Percentiles rank a stretch among this genome's conserved stretches.
Conservation (phyloP, 768 basidiomycete genomes). For the Steccherinum ochraceum region DNA sequence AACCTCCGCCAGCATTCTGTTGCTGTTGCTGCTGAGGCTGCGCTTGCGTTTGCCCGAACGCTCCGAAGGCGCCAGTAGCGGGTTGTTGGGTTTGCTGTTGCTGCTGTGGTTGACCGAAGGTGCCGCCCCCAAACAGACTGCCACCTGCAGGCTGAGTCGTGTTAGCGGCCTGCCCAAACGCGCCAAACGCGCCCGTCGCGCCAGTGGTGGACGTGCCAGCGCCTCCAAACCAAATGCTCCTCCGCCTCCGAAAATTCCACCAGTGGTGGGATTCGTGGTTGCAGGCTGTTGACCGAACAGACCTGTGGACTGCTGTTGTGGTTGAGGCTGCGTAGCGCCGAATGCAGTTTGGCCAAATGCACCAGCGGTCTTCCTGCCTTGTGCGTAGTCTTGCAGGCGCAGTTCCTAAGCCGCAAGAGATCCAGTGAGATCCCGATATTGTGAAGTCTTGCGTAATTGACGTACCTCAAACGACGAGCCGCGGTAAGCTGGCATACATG, state of each 20-base stretch:
- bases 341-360: slow-evolving; percentile 29
- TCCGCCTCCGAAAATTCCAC: slow-evolving; percentile 17
- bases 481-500: slow-evolving; percentile 71
- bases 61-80: slow-evolving; percentile 11
- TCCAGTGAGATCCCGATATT: no score
- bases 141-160: slow-evolving; percentile 12
- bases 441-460: no score
- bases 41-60: slow-evolving; percentile 23
- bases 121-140: slow-evolving; percentile 22
- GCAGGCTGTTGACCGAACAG: slow-evolving; percentile 26
- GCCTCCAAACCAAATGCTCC: slow-evolving; percentile 22
- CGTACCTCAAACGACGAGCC: slow-evolving; percentile 57
- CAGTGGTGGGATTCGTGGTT: slow-evolving; percentile 22
- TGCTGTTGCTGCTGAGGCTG: slow-evolving; percentile 29
- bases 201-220: slow-evolving; percentile 17
- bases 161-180: slow-evolving; percentile 22
- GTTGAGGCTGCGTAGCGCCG: slow-evolving; percentile 22
- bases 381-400: slow-evolving; percentile 41
- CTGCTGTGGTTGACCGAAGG: slow-evolving; percentile 28
- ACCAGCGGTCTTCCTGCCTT: slow-evolving; percentile 36
- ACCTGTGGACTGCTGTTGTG: slow-evolving; percentile 16
- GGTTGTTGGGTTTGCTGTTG: slow-evolving; percentile 22
- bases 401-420: slow-evolving; percentile 31
- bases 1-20: slow-evolving; percentile 19
- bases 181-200: slow-evolving; percentile 22